Evolutionary conservation across 768 basidiomycete genomes (phyloP), one percentile per base, ranked within the genome.

Genomic region (Hemileccinum impolitum): DNA sequence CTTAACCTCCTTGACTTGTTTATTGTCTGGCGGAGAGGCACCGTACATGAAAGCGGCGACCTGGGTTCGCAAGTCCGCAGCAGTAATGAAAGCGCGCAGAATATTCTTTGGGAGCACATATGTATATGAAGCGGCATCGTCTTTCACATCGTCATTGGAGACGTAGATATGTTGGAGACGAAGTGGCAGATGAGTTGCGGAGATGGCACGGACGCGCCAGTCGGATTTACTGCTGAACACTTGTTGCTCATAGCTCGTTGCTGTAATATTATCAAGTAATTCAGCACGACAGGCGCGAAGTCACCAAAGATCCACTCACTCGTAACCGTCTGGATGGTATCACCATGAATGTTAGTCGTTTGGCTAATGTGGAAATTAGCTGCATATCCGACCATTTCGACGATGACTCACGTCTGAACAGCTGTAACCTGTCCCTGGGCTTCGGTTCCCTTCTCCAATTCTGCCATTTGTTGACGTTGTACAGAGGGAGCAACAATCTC

Each of bases 171-270:
- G 94, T 65, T 98, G 94, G 52, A 98, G 77, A 62, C 96, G 92
- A 52, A 99, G 84, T 4, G 95, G 84, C 39, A 99, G 79, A 69
- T 99, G 94, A 18, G 94, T 98, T 0, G 96, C 89, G 14, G 93
- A 94, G 61, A 99, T 98, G 30, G 96, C 96, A 54, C 96, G 88
- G 28, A 97, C 90, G 60, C 96, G 92, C 96, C 96, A 99, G 68
- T 99, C 96, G 4, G 96, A 97, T 75, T 99, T 98, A 75, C 88
- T 91, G 70, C 91, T 94, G 75, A 99, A 99, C n/a, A 93, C 87
- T 63, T 93, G 90, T 62, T 97, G 94, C 69, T 96, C 96, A 66
- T 99, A 99, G 64, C 90, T 93, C 53, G 96, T 96, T 1, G 95
- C 86, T 87, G 54, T 18, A 58, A 38, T 32, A 19, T 39, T 34